These are phyloP conservation scores for Conringia planisiliqua DNA, from an alignment of 345 rosid species.

Conservation along the genomic window DNA sequence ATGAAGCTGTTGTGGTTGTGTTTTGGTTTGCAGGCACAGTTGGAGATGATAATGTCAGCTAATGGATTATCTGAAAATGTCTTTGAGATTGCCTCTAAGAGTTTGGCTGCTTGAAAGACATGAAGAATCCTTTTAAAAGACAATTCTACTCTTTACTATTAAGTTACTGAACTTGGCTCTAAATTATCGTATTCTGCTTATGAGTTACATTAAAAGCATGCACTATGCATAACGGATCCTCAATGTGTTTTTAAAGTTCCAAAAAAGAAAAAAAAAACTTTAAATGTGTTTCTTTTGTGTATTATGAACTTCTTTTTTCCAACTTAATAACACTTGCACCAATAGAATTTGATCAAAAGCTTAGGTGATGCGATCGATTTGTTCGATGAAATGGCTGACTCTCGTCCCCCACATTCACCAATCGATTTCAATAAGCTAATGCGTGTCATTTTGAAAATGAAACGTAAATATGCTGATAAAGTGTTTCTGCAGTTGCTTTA, in stretches of 20 bases:
- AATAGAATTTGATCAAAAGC: neutral
- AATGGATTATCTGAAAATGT: slow-evolving; percentile 95
- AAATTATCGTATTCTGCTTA: neutral
- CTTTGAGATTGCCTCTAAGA: slow-evolving; percentile 89
- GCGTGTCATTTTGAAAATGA: neutral
- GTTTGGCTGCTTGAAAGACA: slow-evolving; percentile 59
- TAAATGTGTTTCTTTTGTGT: neutral
- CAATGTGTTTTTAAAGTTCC: too few species aligned
- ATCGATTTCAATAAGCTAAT: neutral
- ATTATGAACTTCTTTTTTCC: neutral
- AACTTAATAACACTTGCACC: too few species aligned
- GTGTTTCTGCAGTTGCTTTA: neutral
- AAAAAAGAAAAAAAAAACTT: too few species aligned
- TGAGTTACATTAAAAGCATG: neutral
- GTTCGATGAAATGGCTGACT: neutral
- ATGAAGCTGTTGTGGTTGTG: neutral
- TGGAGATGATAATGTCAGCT: slow-evolving; percentile 87
- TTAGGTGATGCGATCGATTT: neutral
- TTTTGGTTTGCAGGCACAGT: slow-evolving; percentile 61
- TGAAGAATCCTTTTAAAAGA: neutral
- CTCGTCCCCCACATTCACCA: neutral
- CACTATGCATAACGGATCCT: neutral
- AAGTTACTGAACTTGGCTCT: neutral
- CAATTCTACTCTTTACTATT: neutral
- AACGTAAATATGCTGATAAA: neutral